A percentile compares a stretch with the other conserved stretches of the same genome.
phyloP scores from a whole-genome alignment of 768 basidiomycete species.

The Gautieria morchelliformis region DNA sequence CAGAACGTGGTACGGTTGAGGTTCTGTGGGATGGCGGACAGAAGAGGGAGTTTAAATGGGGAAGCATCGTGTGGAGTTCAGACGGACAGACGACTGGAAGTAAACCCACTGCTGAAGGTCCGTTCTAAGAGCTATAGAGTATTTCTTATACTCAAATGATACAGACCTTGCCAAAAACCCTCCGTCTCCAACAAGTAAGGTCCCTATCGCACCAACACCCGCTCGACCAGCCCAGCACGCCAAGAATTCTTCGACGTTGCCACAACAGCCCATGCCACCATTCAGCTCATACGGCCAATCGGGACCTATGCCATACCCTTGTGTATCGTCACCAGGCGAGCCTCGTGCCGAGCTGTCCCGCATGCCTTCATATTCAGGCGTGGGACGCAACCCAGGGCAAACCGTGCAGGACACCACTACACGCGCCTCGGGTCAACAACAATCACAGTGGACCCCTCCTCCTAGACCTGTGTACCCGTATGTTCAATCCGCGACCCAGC shows the following conservation, averaged over 20 bases:
- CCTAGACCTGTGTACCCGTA: neutral
- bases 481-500: too few species aligned
- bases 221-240: neutral
- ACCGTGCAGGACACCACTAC: neutral
- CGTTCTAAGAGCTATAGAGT: neutral
- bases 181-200: neutral
- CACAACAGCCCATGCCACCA: neutral
- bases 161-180: neutral
- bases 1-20: constrained; percentile 61
- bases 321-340: neutral
- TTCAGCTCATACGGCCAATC: neutral
- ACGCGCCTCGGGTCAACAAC: neutral
- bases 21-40: constrained; percentile 73
- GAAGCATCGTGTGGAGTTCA: constrained; percentile 47
- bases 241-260: too few species aligned
- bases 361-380: neutral
- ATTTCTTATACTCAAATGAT: neutral
- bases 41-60: constrained; percentile 77
- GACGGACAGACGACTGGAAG: neutral
- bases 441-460: neutral
- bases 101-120: constrained; percentile 5
- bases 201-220: neutral
- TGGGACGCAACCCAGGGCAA: neutral
- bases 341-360: neutral
- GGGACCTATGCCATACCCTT: neutral